phyloP scores from a whole-genome alignment of 106 monocot species.

The Allium cepa region DNA sequence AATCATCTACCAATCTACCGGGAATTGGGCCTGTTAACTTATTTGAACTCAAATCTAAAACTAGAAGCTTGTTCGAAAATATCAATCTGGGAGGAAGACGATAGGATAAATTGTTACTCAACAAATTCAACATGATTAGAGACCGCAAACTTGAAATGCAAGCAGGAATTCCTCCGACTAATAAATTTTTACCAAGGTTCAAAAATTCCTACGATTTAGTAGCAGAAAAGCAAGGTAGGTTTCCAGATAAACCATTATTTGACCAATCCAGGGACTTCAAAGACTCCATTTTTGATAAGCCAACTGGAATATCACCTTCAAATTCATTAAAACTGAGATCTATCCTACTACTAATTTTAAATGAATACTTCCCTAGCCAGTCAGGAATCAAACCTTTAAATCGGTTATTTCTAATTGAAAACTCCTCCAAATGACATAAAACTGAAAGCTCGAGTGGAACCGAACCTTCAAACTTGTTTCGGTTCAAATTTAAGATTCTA shows the following conservation, averaged over 20 bases:
- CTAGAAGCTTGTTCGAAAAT: slow-evolving; percentile 59
- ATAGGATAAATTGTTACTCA: slow-evolving; percentile 55
- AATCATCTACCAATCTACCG: slow-evolving; percentile 29
- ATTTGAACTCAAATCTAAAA: slow-evolving; percentile 79
- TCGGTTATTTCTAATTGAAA: slow-evolving; percentile 29
- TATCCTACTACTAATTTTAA: slow-evolving; percentile 12
- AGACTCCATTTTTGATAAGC: slow-evolving; percentile 19
- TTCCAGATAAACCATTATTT: slow-evolving; percentile 45
- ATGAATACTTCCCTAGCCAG: slow-evolving; percentile 34
- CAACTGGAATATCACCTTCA: slow-evolving; percentile 28
- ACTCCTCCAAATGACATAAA: slow-evolving; percentile 21
- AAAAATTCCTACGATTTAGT: slow-evolving; percentile 38
- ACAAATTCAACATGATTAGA: slow-evolving; percentile 67
- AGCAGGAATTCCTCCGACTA: slow-evolving; percentile 79
- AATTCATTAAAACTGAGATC: slow-evolving; percentile 27
- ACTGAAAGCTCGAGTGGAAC: slow-evolving; percentile 19
- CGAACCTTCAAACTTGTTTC: slow-evolving; percentile 26
- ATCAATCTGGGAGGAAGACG: slow-evolving; percentile 66
- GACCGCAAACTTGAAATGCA: slow-evolving; percentile 56
- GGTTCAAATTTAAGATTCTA: slow-evolving; percentile 31
- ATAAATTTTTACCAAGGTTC: slow-evolving; percentile 51
- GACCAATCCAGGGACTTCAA: slow-evolving; percentile 36
- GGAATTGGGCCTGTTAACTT: slow-evolving; percentile 63
- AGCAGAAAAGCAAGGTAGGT: slow-evolving; percentile 55
- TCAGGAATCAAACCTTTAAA: slow-evolving; percentile 22